phyloP scores from a whole-genome alignment of 148 eudicot species.

The Talinum fruticosum region DNA sequence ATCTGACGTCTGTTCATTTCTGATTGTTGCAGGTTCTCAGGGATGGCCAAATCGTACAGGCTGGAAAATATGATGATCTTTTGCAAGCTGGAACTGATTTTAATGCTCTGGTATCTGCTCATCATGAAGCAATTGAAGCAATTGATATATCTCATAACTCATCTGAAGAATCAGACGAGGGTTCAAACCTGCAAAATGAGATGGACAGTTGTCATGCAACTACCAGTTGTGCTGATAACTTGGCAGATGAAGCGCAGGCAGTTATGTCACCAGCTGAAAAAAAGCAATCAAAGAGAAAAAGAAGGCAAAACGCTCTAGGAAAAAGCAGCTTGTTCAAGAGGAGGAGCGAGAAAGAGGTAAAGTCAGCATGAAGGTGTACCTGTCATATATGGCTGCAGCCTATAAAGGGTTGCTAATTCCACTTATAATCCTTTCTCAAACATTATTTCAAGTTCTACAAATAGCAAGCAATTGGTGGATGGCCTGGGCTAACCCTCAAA shows the following conservation, averaged over 20 bases:
- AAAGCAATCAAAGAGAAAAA: slow-evolving; percentile 83
- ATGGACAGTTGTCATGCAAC: slow-evolving; percentile 39
- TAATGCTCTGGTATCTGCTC: slow-evolving; percentile 69
- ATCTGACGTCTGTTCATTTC: slow-evolving; percentile 6
- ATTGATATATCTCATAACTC: slow-evolving; percentile 66
- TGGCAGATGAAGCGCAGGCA: slow-evolving; percentile 59
- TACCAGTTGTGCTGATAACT: slow-evolving; percentile 30
- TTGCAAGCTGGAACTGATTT: slow-evolving; percentile 90
- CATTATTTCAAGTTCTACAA: slow-evolving; percentile 77
- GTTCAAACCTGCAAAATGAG: slow-evolving; percentile 31
- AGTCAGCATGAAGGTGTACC: slow-evolving; percentile 85
- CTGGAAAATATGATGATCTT: slow-evolving; percentile 86
- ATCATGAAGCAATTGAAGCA: slow-evolving; percentile 88
- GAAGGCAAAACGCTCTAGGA: slow-evolving; percentile 81
- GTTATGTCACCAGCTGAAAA: slow-evolving; percentile 50
- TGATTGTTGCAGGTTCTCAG: slow-evolving; percentile 61
- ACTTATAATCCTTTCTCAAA: slow-evolving; percentile 73
- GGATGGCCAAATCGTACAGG: slow-evolving; percentile 84
- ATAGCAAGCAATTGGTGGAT: slow-evolving; percentile 99
- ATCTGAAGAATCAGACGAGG: slow-evolving; percentile 65
- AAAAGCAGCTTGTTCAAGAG: slow-evolving; percentile 90
- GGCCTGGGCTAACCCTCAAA: slow-evolving; percentile 98
- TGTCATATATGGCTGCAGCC: slow-evolving; percentile 87
- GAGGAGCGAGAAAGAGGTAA: slow-evolving; percentile 89
- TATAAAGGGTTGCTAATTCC: slow-evolving; percentile 85